Percentiles rank a stretch among this genome's conserved stretches.
Evolutionary conservation across 257 asterid species (phyloP).

Genomic region (Capsicum pubescens): DNA sequence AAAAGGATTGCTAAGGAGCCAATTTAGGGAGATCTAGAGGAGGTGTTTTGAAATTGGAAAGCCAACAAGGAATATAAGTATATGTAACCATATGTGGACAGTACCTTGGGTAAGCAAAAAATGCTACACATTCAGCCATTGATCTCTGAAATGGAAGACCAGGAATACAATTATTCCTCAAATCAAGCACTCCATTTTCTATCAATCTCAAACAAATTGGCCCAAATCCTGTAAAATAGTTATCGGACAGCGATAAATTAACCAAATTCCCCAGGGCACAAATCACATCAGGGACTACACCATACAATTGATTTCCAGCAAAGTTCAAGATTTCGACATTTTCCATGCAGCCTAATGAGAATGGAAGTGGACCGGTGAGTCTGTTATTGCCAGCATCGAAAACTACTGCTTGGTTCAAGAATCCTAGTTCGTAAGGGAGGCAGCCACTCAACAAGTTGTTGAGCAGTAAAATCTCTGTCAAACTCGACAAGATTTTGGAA

Average conservation of each 20-base stretch:
- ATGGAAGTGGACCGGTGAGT: conserved; percentile 64
- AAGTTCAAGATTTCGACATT: conserved; percentile 61
- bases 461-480: conserved; percentile 56
- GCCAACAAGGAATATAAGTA: conserved; percentile 51
- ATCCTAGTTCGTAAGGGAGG: conserved; percentile 64
- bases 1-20: conserved; percentile 49
- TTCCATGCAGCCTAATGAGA: conserved; percentile 61
- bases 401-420: conserved; percentile 52
- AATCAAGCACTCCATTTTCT: conserved; percentile 58
- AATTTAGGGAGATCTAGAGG: conserved; percentile 26
- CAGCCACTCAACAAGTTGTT: conserved; percentile 70
- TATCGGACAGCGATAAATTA: conserved; percentile 61
- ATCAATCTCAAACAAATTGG: conserved; percentile 57
- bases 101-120: conserved; percentile 50
- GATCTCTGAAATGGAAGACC: conserved; percentile 70
- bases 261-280: conserved; percentile 54
- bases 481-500: conserved; percentile 34
- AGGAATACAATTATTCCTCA: conserved; percentile 64
- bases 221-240: conserved; percentile 62
- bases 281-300: conserved; percentile 62
- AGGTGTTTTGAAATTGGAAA: conserved; percentile 39
- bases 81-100: conserved; percentile 51
- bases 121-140: conserved; percentile 50
- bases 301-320: conserved; percentile 61
- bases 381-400: conserved; percentile 61